Percentiles rank a stretch among this genome's conserved stretches.
Evolutionary conservation across 2,329 filamentous ascomycete genomes (phyloP).

Genomic region (Cyphellophora europaea): DNA sequence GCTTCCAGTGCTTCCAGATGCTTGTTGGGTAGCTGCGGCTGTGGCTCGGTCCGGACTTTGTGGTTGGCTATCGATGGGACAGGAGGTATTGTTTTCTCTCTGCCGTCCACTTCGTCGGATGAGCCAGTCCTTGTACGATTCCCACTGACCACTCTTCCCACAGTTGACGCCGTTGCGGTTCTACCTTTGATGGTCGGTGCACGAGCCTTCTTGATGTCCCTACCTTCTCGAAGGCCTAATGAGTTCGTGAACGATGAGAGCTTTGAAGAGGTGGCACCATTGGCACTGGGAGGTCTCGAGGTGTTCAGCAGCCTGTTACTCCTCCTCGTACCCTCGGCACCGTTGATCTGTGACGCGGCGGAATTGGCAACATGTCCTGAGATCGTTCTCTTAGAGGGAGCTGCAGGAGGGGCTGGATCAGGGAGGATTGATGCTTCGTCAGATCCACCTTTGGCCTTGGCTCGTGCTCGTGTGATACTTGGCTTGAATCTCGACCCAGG

Average conservation of each 20-base stretch:
- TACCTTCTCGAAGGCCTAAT: constrained; percentile 50
- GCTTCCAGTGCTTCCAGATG: constrained; percentile 67
- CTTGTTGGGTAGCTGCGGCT: constrained; percentile 32
- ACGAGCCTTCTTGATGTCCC: constrained; percentile 77
- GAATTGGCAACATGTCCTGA: constrained; percentile 62
- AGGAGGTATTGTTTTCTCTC: constrained; percentile 40
- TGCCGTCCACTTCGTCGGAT: constrained; percentile 55
- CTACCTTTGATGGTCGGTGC: constrained; percentile 62
- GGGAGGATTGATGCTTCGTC: constrained; percentile 30
- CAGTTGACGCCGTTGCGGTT: constrained; percentile 57
- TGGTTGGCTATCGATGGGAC: constrained; percentile 20
- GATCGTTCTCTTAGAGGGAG: constrained; percentile 64
- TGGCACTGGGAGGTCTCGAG: constrained; percentile 50
- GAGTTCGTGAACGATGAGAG: constrained; percentile 49
- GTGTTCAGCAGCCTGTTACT: constrained; percentile 65
- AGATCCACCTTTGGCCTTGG: constrained; percentile 28
- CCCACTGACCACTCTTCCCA: constrained; percentile 80
- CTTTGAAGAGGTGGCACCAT: constrained; percentile 35
- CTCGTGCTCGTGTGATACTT: constrained; percentile 31
- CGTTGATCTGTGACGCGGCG: constrained; percentile 45
- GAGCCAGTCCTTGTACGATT: constrained; percentile 65
- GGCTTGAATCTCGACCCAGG: constrained; percentile 33
- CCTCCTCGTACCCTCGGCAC: constrained; percentile 48
- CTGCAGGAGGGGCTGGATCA: constrained; percentile 34
- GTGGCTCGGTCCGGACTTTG: constrained; percentile 20